Evolutionary conservation across 2,329 filamentous ascomycete genomes (phyloP).

Genomic region (Zymoseptoria tritici): DNA sequence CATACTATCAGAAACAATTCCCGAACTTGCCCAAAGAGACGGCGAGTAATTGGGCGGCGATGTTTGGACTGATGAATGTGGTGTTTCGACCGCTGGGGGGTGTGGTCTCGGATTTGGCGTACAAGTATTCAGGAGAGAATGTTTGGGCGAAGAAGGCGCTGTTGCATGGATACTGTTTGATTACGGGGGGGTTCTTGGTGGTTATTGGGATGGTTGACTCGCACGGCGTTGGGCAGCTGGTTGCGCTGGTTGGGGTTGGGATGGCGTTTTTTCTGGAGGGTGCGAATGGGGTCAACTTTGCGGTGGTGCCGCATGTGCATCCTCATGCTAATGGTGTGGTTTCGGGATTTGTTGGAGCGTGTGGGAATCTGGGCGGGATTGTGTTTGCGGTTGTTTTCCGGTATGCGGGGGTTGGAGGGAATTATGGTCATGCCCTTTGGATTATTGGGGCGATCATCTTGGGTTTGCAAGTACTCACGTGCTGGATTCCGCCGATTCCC

Average conservation of each 20-base stretch:
- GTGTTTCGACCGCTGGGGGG: conserved; percentile 61
- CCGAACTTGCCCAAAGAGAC: conserved; percentile 24
- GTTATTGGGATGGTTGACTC: conserved; percentile 60
- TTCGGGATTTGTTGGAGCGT: conserved; percentile 69
- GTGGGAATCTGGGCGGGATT: conserved; percentile 78
- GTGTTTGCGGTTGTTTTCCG: conserved; percentile 78
- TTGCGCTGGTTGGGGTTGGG: conserved; percentile 67
- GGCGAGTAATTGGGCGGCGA: conserved; percentile 57
- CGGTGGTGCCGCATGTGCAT: conserved; percentile 79
- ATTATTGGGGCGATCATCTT: conserved; percentile 74
- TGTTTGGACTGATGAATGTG: conserved; percentile 69
- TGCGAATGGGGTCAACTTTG: conserved; percentile 79
- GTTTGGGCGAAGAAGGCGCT: conserved; percentile 60
- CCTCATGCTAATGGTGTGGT: conserved; percentile 74
- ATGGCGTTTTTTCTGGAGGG: conserved; percentile 79
- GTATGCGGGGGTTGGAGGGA: conserved; percentile 62
- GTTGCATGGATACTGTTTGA: conserved; percentile 49
- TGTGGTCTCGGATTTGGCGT: conserved; percentile 50
- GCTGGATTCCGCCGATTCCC: conserved; percentile 55
- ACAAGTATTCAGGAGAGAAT: conserved; percentile 38
- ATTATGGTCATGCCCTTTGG: conserved; percentile 57
- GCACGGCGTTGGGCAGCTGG: conserved; percentile 55
- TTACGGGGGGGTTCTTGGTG: conserved; percentile 53
- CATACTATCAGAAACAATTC: conserved; percentile 53
- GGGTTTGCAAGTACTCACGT: conserved; percentile 57